Conservation (phyloP, 306 rosid genomes). For the Argentina anserina region DNA sequence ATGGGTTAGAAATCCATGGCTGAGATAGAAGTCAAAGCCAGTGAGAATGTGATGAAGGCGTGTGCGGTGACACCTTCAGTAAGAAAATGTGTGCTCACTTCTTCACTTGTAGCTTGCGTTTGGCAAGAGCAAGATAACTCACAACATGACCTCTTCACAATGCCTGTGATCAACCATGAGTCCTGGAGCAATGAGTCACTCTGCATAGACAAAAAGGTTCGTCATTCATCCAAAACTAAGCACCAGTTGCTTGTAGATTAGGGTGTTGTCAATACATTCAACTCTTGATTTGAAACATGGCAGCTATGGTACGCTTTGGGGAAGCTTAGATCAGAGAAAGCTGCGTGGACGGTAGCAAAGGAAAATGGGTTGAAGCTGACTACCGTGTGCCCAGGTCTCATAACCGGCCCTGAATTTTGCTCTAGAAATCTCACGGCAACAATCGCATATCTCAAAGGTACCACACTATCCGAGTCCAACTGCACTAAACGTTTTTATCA, state of each 20-base stretch:
- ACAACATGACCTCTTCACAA: constrained; percentile 19
- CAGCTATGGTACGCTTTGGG: constrained; percentile 96
- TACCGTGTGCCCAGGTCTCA: constrained; percentile 70
- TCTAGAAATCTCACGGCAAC: constrained; percentile 65
- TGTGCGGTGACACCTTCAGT: constrained; percentile 64
- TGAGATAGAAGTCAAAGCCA: constrained; percentile 63
- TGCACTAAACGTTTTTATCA: too few relatives aligned
- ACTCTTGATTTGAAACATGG: constrained; percentile 6
- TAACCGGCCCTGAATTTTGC: constrained; percentile 62
- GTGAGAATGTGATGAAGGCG: constrained; percentile 82
- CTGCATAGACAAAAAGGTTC: constrained; percentile 66
- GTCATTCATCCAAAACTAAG: background rate
- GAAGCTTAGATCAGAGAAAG: constrained; percentile 70
- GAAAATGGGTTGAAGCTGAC: constrained; percentile 59
- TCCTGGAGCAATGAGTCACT: constrained; percentile 70
- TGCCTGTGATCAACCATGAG: constrained; percentile 39
- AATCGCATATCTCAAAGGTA: constrained; percentile 90
- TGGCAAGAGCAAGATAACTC: constrained; percentile 59
- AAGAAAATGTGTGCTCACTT: constrained; percentile 74
- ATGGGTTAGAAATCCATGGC: constrained; percentile 71
- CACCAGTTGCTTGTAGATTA: background rate
- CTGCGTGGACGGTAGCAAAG: constrained; percentile 75
- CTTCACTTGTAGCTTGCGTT: constrained; percentile 75
- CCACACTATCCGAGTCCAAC: background rate
- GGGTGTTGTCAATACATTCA: background rate